These are phyloP conservation scores for Sporothrix protearum DNA, from an alignment of 2,329 filamentous ascomycete genomes.

Conservation along the genomic window DNA sequence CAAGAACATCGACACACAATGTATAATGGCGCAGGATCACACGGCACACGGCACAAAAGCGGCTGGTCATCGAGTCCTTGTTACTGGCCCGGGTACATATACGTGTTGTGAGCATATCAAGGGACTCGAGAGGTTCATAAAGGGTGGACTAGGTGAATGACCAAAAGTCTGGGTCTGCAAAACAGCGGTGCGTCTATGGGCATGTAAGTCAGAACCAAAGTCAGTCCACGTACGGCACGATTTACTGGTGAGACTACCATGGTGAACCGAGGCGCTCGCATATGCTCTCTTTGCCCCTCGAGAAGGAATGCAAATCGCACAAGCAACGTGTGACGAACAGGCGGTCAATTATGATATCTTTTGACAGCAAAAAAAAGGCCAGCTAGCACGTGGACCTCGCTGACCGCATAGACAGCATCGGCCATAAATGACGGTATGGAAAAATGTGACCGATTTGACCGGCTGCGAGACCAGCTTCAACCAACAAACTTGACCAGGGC, in stretches of 20 bases:
- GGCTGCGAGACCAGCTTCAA: background rate
- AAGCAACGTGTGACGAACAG: background rate
- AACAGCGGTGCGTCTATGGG: background rate
- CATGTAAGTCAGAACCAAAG: background rate
- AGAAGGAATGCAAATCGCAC: background rate
- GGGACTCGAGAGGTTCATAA: background rate
- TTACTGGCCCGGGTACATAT: background rate
- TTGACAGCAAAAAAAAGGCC: background rate
- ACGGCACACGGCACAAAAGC: slow-evolving; percentile 6
- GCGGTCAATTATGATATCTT: background rate
- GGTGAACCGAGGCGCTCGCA: background rate
- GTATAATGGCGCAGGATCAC: background rate
- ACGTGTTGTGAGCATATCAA: slow-evolving; percentile 13
- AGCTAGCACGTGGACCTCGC: background rate
- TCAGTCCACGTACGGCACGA: background rate
- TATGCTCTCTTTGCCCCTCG: background rate
- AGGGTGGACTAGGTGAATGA: too few species aligned
- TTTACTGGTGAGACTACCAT: slow-evolving; percentile 5
- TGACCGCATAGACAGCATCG: background rate
- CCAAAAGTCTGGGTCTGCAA: background rate
- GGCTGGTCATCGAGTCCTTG: background rate
- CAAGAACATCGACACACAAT: background rate
- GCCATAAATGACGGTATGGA: background rate
- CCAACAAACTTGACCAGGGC: background rate
- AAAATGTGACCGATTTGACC: slow-evolving; percentile 15